Evolutionary conservation across 176 grass and related monocot species (phyloP), one percentile per base, ranked within the genome.

Genomic region (Bothriochloa decipiens): DNA sequence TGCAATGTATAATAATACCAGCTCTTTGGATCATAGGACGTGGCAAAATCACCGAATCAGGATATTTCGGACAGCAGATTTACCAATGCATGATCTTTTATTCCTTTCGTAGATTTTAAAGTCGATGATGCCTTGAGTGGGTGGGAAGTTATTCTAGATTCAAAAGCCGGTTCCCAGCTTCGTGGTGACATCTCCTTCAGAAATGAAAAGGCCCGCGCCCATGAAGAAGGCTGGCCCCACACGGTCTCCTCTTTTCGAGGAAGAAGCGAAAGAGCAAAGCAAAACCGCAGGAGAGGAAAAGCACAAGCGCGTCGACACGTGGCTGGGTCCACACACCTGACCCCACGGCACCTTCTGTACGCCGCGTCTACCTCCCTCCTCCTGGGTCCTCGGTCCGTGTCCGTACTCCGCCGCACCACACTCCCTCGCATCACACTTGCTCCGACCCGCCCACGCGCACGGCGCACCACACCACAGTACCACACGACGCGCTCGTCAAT

Each of bases 221-320:
- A 50, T 50, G 15, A 50, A 52, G 16, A 52, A 32, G 29, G 29
- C 29, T 4, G 15, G 47, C 47, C 47, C 47, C 47, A 50, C 47
- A 50, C 15, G 47, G 47, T 17, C 47, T 50, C 39, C 13, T 23
- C 5, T 45, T 45, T 72, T 20, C 11, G 6, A 14, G 68, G 69
- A 14, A 58, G 55, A 23, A 40, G 37, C 8, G 68, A 26, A 72
- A 42, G 22, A 72, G 42, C 1, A 20, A 40, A 40, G 4, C 40
- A 10, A 8, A 68, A 18, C 36, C 68, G n/a, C 70, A 27, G 12
- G n/a, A 2, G 36, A 2, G n/a, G n/a, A 41, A 68, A 70, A 43
- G 41, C 13, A 47, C 70, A 72, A 47, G 41, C 41, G 70, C 23
- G 70, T 46, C 41, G 23, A 42, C 41, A 72, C 70, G 70, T 72